Evolutionary conservation across 495 filamentous ascomycete species (phyloP).

Genomic region (Hypoxylon lenormandii): DNA sequence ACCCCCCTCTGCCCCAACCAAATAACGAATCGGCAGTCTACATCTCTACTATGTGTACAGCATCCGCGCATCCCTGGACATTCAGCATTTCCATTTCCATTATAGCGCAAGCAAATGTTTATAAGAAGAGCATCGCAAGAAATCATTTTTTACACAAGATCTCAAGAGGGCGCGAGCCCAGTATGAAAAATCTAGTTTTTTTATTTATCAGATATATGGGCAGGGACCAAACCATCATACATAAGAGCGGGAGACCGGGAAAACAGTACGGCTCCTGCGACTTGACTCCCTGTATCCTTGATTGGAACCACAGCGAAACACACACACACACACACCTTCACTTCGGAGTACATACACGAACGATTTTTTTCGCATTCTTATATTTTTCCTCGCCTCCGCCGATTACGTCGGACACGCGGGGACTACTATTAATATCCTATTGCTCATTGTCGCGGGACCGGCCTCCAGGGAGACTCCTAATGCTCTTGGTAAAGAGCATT

Average conservation of each 20-base stretch:
- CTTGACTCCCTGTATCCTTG: slow-evolving; percentile 20
- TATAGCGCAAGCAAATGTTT: slow-evolving; percentile 7
- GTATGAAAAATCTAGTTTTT: slow-evolving; percentile 38
- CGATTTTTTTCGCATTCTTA: slow-evolving; percentile 21
- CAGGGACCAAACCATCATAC: slow-evolving; percentile 37
- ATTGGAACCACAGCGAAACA: slow-evolving; percentile 18
- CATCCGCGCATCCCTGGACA: slow-evolving; percentile 18
- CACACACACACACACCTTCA: slow-evolving; percentile 22
- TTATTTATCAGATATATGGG: slow-evolving; percentile 36
- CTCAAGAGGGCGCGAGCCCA: slow-evolving; percentile 48
- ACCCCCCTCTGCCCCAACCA: not conserved
- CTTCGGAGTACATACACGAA: slow-evolving; percentile 34
- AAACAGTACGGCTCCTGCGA: slow-evolving; percentile 40
- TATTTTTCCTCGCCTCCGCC: slow-evolving; percentile 11
- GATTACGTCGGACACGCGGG: slow-evolving; percentile 1
- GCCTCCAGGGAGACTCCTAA: slow-evolving; percentile 29
- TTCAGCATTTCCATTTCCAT: slow-evolving; percentile 17
- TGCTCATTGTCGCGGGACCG: slow-evolving; percentile 40
- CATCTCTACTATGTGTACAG: slow-evolving; percentile 21
- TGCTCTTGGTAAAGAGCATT: slow-evolving; percentile 21
- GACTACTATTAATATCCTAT: slow-evolving; percentile 36
- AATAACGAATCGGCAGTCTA: not conserved
- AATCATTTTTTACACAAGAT: slow-evolving; percentile 43
- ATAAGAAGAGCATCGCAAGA: slow-evolving; percentile 36
- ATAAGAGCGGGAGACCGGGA: slow-evolving; percentile 35